Base-by-base conservation (phyloP, 129 eudicot species). In the Arctium lappa region DNA sequence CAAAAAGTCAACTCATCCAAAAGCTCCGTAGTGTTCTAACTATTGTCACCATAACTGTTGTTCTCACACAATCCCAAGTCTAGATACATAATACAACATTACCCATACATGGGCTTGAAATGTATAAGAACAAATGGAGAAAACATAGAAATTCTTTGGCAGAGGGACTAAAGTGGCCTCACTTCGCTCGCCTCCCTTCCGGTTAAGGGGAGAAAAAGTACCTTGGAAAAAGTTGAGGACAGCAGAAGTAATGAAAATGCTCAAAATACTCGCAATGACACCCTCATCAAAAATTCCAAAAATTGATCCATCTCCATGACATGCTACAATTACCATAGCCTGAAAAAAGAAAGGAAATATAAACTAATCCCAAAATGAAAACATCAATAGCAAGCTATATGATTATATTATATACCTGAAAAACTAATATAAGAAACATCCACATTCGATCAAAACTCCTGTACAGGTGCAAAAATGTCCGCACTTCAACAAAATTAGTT, bases 371-470 rank as follows among this genome's bases (percentile, higher is more conserved):
- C 73, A 16, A 34, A 27, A 62, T 30, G 37, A 32, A 83, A 68
- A 65, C 38, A 80, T 40, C 48, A 77, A 80, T 63, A 74, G 13
- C 32, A 68, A 71, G 83, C 27, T 36, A 29, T 15, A 27, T 42
- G 15, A n/a, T 77, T 42, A 40, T 69, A 31, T 16, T 4, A 82
- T 72, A 34, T 87, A 96, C 99, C 99, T 96, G 99, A 65, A 96
- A 92, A 39, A 85, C 87, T 89, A 96, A 86, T 80, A 90, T 90
- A 80, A 93, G 92, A 78, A 93, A 91, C 74, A 90, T 88, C 99
- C 99, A 96, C 95, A 96, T 89, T 70, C 99, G 90, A 80, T 96
- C 98, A 50, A 96, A 96, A 87, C 98, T 96, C 82, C 98, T 87
- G 79, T 88, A 96, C 34, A 96, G 88, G 86, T 96, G 98, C 94